Conservation (phyloP, 106 monocot species). For the Dendrobium huoshanense region DNA sequence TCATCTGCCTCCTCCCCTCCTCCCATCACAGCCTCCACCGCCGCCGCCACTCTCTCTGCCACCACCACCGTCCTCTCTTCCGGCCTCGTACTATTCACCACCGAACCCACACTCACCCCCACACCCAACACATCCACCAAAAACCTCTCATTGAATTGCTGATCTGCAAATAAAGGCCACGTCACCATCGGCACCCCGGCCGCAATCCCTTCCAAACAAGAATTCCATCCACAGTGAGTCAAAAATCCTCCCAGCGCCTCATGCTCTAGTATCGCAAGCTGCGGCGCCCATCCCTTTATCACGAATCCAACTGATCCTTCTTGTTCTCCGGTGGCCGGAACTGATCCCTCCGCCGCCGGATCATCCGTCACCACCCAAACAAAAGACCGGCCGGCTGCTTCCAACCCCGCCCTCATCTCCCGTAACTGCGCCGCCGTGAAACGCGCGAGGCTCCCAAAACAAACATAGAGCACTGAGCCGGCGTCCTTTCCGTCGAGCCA, state of each 20-base stretch:
- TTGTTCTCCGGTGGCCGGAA: background rate
- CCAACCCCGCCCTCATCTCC: slow-evolving; percentile 25
- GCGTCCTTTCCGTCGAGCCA: slow-evolving; percentile 28
- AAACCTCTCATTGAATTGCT: slow-evolving; percentile 21
- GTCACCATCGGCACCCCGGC: slow-evolving; percentile 11
- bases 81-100: background rate
- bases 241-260: slow-evolving; percentile 26
- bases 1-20: background rate
- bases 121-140: slow-evolving; percentile 10
- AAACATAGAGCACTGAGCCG: slow-evolving; percentile 36
- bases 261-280: slow-evolving; percentile 20
- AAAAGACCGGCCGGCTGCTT: slow-evolving; percentile 8
- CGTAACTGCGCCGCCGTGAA: slow-evolving; percentile 25
- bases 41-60: background rate
- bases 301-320: slow-evolving; percentile 9
- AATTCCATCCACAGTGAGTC: slow-evolving; percentile 10
- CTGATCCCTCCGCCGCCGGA: background rate
- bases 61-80: background rate
- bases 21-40: background rate
- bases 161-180: slow-evolving; percentile 22
- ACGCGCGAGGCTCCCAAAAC: slow-evolving; percentile 44
- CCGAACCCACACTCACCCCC: slow-evolving; percentile 10
- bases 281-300: slow-evolving; percentile 25
- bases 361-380: slow-evolving; percentile 15
- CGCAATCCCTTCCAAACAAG: background rate